These are phyloP conservation scores for Lasiosphaeria ovina DNA, from an alignment of 495 filamentous ascomycete species.

Conservation along the genomic window DNA sequence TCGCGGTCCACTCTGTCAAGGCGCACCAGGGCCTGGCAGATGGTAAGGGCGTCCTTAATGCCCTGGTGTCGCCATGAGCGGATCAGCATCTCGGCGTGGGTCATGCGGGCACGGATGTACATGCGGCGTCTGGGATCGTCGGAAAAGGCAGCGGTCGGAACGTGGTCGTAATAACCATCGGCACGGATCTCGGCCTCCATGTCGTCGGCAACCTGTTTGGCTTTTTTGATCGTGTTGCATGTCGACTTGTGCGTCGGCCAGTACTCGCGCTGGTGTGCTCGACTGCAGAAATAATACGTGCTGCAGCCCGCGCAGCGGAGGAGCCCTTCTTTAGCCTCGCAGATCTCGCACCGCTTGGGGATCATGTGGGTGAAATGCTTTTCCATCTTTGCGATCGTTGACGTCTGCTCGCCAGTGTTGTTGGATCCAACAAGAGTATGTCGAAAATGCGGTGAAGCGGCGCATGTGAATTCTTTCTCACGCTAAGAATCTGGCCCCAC, in stretches of 20 bases:
- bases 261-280: conserved; percentile 41
- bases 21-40: conserved; percentile 39
- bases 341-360: conserved; percentile 22
- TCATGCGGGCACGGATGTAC: conserved; percentile 44
- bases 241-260: conserved; percentile 36
- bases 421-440: no score
- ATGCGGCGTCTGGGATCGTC: conserved; percentile 36
- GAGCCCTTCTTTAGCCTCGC: conserved; percentile 11
- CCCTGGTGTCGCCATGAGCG: conserved; percentile 36
- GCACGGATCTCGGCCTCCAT: conserved; percentile 33
- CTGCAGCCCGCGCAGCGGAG: conserved; percentile 40
- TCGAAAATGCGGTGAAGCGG: no score
- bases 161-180: conserved; percentile 11
- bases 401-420: no score
- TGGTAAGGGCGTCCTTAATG: conserved; percentile 35
- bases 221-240: conserved; percentile 42
- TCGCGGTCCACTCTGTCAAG: conserved; percentile 47
- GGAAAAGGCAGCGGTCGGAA: conserved; percentile 34
- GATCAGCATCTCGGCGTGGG: conserved; percentile 24
- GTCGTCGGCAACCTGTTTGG: conserved; percentile 14
- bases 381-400: conserved; percentile 8
- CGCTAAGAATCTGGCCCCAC: no score
- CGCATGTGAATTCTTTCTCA: no score
- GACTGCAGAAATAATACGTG: conserved; percentile 42
- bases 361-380: conserved; percentile 16